Percentiles rank a stretch among this genome's conserved stretches.
phyloP scores from a whole-genome alignment of 257 asterid genomes.

The Rhazya stricta region DNA sequence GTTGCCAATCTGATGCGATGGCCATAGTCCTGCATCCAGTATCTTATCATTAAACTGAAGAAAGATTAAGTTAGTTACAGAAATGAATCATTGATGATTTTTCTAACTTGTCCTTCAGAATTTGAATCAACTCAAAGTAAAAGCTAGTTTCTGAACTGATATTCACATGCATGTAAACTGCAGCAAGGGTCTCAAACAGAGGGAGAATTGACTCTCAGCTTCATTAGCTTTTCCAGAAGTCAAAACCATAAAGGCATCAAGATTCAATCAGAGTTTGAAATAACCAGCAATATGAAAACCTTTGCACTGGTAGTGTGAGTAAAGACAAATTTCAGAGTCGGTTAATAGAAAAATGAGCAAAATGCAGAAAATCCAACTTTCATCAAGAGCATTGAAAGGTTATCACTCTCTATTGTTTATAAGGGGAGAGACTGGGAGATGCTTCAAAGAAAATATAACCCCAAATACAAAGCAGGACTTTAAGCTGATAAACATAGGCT shows the following conservation, averaged over 20 bases:
- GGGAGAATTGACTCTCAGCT: neutral
- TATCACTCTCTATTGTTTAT: neutral
- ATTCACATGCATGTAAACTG: neutral
- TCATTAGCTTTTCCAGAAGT: neutral
- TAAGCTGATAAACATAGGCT: neutral
- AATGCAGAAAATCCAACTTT: neutral
- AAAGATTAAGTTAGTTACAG: slow-evolving; percentile 7
- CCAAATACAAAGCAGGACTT: neutral
- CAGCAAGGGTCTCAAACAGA: neutral
- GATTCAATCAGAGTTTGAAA: neutral
- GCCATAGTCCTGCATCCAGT: slow-evolving; percentile 86
- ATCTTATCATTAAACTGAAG: slow-evolving; percentile 19
- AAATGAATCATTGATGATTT: neutral
- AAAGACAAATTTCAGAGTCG: neutral
- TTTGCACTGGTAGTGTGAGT: neutral
- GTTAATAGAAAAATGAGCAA: neutral
- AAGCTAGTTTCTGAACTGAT: neutral
- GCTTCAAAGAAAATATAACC: neutral
- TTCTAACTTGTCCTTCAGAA: neutral
- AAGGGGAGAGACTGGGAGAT: neutral
- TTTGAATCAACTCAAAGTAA: neutral
- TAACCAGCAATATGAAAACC: neutral
- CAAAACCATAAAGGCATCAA: neutral
- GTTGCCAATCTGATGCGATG: slow-evolving; percentile 95
- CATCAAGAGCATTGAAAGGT: neutral